Evolutionary conservation across 2,329 filamentous ascomycete species (phyloP).

Genomic region (Zasmidium cellare): DNA sequence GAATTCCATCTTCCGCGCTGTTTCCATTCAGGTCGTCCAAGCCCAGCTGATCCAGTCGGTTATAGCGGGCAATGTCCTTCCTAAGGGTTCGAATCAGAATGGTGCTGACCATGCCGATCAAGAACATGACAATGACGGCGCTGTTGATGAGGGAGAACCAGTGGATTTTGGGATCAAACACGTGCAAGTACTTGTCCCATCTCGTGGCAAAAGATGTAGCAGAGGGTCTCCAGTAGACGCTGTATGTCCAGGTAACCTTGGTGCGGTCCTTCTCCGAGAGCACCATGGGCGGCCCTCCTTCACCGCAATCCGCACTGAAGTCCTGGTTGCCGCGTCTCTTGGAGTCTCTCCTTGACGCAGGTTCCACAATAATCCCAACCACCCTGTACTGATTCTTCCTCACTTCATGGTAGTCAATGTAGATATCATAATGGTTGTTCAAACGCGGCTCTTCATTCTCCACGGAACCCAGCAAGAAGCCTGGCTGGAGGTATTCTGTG

Average conservation of each 20-base stretch:
- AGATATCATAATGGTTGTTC: conserved; percentile 95
- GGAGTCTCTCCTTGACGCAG: conserved; percentile 67
- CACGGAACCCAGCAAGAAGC: conserved; percentile 70
- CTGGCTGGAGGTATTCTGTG: conserved; percentile 83
- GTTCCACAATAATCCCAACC: conserved; percentile 87
- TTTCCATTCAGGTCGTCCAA: conserved; percentile 84
- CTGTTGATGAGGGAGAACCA: conserved; percentile 99
- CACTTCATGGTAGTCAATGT: conserved; percentile 87
- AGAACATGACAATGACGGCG: conserved; percentile 88
- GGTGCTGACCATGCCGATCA: conserved; percentile 89
- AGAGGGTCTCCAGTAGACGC: conserved; percentile 83
- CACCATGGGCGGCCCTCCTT: conserved; percentile 57
- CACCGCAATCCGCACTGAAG: conserved; percentile 61
- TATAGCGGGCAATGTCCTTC: conserved; percentile 96
- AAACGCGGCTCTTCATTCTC: conserved; percentile 61
- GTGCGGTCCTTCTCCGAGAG: conserved; percentile 63
- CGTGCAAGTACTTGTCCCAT: conserved; percentile 98
- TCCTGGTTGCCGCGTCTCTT: conserved; percentile 52
- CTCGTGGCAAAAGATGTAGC: conserved; percentile 89
- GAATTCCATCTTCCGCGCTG: conserved; percentile 81
- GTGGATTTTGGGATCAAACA: conserved; percentile 96
- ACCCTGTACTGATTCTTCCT: conserved; percentile 74
- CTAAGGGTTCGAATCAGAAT: conserved; percentile 83
- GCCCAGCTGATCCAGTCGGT: conserved; percentile 86
- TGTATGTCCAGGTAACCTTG: conserved; percentile 83